Percentiles rank a stretch among this genome's conserved stretches.
Conservation (phyloP, 495 filamentous ascomycete genomes). For the Penicillium pulvis region DNA sequence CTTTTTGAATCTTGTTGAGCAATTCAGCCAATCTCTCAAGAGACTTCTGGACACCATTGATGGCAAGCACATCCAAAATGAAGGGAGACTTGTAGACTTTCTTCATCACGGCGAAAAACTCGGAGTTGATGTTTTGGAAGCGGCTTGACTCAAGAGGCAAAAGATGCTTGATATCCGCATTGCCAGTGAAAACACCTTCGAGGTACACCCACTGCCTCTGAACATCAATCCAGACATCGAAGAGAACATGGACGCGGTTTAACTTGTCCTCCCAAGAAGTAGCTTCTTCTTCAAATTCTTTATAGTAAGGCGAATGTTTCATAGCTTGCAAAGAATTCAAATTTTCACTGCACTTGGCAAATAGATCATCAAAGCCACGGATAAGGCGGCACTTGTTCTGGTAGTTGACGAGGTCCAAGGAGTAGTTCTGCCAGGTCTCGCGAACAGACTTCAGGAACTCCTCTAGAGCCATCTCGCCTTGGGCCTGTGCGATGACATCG, state of each 20-base stretch:
- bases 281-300: constrained; percentile 97
- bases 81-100: constrained; percentile 95
- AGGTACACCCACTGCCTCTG: constrained; percentile 99
- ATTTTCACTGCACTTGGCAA: constrained; percentile 98
- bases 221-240: constrained; percentile 99
- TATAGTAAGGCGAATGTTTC: constrained; percentile 98
- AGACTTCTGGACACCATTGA: constrained; percentile 92
- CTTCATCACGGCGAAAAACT: constrained; percentile 97
- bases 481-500: constrained; percentile 91
- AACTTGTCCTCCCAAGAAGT: constrained; percentile 96
- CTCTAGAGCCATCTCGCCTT: constrained; percentile 97
- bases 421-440: constrained; percentile 94
- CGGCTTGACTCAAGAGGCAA: constrained; percentile 93
- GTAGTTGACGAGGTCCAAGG: constrained; percentile 92
- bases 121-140: constrained; percentile 98
- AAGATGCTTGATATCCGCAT: constrained; percentile 97
- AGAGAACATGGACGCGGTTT: constrained; percentile 94
- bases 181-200: constrained; percentile 97
- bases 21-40: constrained; percentile 91
- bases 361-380: constrained; percentile 96
- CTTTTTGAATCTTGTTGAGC: constrained; percentile 99
- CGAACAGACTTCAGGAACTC: constrained; percentile 97
- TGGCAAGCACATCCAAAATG: constrained; percentile 92
- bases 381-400: constrained; percentile 97
- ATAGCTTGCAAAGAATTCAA: constrained; percentile 97